Conservation (phyloP, 2,329 filamentous ascomycete genomes). For the Fusarium oxysporum region DNA sequence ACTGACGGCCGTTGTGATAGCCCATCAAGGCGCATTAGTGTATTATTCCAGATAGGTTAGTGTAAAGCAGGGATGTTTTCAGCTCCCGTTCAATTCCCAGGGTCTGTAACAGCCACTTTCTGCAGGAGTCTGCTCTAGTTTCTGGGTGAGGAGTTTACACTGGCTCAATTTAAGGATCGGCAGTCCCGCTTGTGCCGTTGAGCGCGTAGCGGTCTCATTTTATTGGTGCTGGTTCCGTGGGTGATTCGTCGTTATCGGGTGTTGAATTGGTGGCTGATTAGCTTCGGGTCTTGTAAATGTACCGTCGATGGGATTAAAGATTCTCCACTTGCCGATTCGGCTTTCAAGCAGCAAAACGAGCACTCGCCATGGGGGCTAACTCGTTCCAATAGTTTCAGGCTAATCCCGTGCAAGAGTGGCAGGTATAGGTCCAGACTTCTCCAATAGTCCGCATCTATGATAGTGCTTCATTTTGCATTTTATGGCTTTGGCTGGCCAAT, state of each 20-base stretch:
- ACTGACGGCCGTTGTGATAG: not conserved
- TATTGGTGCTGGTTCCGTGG: not conserved
- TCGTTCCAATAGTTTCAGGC: not conserved
- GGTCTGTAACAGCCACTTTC: not conserved
- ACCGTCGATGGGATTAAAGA: not conserved
- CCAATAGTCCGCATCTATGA: fast-evolving
- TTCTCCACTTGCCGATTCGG: not conserved
- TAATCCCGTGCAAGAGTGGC: fast-evolving
- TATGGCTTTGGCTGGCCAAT: not conserved
- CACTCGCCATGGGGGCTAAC: fast-evolving
- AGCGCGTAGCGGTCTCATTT: not conserved
- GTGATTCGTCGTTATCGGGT: not conserved
- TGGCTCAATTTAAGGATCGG: not conserved
- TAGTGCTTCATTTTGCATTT: not conserved
- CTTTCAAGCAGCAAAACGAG: no score
- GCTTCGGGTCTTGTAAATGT: fast-evolving
- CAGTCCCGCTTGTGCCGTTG: fast-evolving
- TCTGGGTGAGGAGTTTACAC: fast-evolving
- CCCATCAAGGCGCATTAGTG: not conserved
- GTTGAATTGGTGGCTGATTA: fast-evolving
- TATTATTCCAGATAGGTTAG: not conserved
- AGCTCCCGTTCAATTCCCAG: not conserved
- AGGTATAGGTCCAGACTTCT: not conserved
- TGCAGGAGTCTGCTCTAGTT: not conserved
- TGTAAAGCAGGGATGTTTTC: not conserved